Conservation (phyloP, 176 grass and related monocot genomes). For the Eleusine indica region DNA sequence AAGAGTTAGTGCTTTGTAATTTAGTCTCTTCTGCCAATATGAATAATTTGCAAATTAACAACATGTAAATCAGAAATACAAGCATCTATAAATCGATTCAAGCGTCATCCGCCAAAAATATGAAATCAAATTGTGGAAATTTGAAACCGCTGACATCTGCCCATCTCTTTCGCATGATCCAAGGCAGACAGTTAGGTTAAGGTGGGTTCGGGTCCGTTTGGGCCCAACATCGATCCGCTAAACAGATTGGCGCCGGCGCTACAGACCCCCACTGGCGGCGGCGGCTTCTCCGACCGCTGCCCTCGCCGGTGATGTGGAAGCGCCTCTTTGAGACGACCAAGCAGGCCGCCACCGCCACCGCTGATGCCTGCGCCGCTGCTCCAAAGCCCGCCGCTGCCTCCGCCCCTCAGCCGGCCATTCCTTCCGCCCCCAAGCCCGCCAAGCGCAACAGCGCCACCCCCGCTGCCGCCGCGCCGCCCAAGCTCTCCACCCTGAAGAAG, state of each 20-base stretch:
- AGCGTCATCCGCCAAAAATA: too few species aligned
- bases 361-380: neutral
- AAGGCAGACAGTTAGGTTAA: neutral
- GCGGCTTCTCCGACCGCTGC: conserved; percentile 29
- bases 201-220: neutral
- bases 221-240: conserved; percentile 22
- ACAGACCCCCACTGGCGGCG: conserved; percentile 26
- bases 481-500: conserved; percentile 45
- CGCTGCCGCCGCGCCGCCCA: neutral
- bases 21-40: too few species aligned
- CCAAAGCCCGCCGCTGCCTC: neutral
- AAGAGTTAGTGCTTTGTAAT: too few species aligned
- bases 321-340: conserved; percentile 43
- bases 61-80: too few species aligned
- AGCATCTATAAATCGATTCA: too few species aligned
- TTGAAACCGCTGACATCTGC: too few species aligned
- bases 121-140: too few species aligned
- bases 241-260: neutral
- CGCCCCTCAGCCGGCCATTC: neutral
- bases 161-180: neutral
- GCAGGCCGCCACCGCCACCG: conserved; percentile 17
- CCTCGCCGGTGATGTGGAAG: conserved; percentile 47
- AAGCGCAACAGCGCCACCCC: neutral
- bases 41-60: too few species aligned
- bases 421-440: neutral